Conservation (phyloP, 2,329 filamentous ascomycete species). For the Arthrocladium fulminans region DNA sequence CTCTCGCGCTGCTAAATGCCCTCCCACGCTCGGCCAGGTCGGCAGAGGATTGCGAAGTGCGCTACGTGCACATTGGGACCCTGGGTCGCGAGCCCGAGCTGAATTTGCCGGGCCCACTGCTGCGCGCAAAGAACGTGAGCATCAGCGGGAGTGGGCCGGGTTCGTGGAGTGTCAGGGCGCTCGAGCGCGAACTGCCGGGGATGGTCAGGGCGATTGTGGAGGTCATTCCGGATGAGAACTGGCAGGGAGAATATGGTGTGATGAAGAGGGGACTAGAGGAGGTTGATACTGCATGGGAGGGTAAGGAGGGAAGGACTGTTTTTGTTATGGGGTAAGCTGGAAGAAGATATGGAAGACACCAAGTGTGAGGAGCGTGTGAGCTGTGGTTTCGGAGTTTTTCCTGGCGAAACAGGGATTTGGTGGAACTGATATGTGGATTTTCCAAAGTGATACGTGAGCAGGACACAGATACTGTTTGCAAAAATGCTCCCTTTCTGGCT, state of each 20-base stretch:
- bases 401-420: too few relatives aligned
- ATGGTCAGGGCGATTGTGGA: constrained; percentile 16
- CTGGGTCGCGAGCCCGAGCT: constrained; percentile 33
- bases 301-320: constrained; percentile 24
- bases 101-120: constrained; percentile 34
- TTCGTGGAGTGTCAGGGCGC: constrained; percentile 31
- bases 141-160: constrained; percentile 41
- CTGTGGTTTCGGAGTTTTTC: too few relatives aligned
- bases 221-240: constrained; percentile 2
- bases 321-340: constrained; percentile 16
- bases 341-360: too few relatives aligned
- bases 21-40: constrained; percentile 26
- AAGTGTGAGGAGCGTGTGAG: too few relatives aligned
- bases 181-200: constrained; percentile 23
- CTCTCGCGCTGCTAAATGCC: constrained; percentile 34
- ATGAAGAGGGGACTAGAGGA: constrained; percentile 18
- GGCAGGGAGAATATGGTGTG: constrained; percentile 14
- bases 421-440: too few relatives aligned
- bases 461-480: too few relatives aligned
- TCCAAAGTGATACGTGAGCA: too few relatives aligned
- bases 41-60: constrained; percentile 32
- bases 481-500: too few relatives aligned
- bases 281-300: constrained; percentile 24
- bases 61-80: constrained; percentile 47
- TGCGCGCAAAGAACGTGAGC: constrained; percentile 44